Base-by-base conservation (phyloP, 306 rosid genomes). In the Luffa aegyptiaca region DNA sequence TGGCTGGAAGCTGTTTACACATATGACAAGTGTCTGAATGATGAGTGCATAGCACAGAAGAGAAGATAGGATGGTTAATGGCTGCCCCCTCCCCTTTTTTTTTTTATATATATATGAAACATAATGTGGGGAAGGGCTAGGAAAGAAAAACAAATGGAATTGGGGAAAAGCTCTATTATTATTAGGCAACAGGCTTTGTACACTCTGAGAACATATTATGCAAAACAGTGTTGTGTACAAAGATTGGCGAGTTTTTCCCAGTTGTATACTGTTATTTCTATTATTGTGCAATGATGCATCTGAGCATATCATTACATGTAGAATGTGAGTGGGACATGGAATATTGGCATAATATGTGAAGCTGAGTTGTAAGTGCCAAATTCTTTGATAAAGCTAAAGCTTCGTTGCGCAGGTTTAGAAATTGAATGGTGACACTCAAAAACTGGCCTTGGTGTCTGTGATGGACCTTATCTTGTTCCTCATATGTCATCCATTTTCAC, bases 381-480 rank as follows among this genome's bases (percentile, higher is more conserved):
- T 74, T 72, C 59, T 72, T 48, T 18, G 58, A 48, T 46, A 14
- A 72, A 31, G 58, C 21, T 46, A 33, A 74, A 51, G 26, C 20
- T 74, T 75, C 78, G 53, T 36, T 74, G 46, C 46, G 17, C 78
- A 49, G 46, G 62, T 33, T 74, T 74, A 33, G 31, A 36, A 49
- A 36, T 37, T 37, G 73, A 66, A 36, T 66, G 73, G 78, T 17
- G 79, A 75, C 64, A 52, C 18, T 75, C 63, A 53, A 8, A 53
- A 35, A 51, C 78, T 75, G 79, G 59, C 18, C 63, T 52, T 75
- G 5, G 48, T 49, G 39, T 45, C 42, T 46, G 77, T 13, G 31
- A 73, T 56, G 48, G 64, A 52, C 58, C 79, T 75, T 75, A 52
- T 75, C 79, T 73, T 73, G 78, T 73, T 73, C 31, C 14, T 36